Evolutionary conservation across 2,329 filamentous ascomycete genomes (phyloP).

Genomic region (Aspergillus sp.): DNA sequence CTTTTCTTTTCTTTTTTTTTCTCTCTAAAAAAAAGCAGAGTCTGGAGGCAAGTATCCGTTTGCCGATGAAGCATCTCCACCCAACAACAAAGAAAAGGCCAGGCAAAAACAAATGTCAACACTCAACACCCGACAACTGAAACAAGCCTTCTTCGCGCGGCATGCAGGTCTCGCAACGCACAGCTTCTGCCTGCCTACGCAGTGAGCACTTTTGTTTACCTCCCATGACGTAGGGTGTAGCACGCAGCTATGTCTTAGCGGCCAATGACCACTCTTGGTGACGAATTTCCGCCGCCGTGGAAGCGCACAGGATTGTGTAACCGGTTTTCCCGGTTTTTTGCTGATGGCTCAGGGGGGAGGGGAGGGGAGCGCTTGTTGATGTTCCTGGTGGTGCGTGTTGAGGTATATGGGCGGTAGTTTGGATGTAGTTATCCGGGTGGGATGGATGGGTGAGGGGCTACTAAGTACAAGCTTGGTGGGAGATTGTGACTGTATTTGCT

Average conservation of each 20-base stretch:
- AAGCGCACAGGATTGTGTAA: background rate
- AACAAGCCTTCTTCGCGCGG: no score
- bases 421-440: background rate
- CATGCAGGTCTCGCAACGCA: no score
- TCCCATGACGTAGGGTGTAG: background rate
- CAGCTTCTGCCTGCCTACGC: background rate
- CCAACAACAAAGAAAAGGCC: no score
- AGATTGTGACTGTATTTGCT: no score
- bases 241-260: background rate
- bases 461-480: no score
- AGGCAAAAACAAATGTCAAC: no score
- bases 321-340: background rate
- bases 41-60: no score
- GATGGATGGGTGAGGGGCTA: no score
- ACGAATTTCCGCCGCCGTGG: background rate
- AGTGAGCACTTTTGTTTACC: background rate
- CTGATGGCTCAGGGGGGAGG: background rate
- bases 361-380: background rate
- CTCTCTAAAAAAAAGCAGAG: no score
- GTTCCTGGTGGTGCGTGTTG: background rate
- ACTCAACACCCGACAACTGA: no score
- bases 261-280: background rate
- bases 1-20: no score
- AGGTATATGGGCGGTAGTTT: background rate
- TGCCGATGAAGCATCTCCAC: no score